A percentile compares a stretch with the other conserved stretches of the same genome.
Evolutionary conservation across 2,329 filamentous ascomycete species (phyloP).

Genomic region (Fusarium oligoseptatum): DNA sequence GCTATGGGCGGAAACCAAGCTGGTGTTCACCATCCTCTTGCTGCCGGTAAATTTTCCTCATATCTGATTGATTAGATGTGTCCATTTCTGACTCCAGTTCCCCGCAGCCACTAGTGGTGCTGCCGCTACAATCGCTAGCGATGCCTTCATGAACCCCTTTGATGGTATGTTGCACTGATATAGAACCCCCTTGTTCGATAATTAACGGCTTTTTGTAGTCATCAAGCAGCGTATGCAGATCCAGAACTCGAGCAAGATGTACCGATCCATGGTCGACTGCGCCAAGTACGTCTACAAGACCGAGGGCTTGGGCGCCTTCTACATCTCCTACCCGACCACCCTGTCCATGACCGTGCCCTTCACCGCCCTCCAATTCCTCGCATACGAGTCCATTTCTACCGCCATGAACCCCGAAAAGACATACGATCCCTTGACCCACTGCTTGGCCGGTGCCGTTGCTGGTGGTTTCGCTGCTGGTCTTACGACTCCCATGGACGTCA

Average conservation of each 20-base stretch:
- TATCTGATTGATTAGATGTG: background rate
- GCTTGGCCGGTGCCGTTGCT: constrained; percentile 89
- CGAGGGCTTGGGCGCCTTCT: constrained; percentile 93
- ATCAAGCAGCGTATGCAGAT: constrained; percentile 99
- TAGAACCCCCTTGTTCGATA: background rate
- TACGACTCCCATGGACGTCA: constrained; percentile 96
- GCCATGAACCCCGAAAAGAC: constrained; percentile 86
- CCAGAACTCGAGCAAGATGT: constrained; percentile 88
- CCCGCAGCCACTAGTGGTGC: constrained; percentile 87
- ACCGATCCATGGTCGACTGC: constrained; percentile 88
- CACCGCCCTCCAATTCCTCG: constrained; percentile 95
- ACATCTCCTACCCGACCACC: constrained; percentile 98
- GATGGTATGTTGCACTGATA: constrained; percentile 75
- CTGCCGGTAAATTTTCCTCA: constrained; percentile 76
- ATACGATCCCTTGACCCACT: constrained; percentile 96
- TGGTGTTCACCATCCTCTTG: constrained; percentile 90
- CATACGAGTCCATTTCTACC: constrained; percentile 97
- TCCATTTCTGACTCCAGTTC: constrained; percentile 22
- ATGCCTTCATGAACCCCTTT: constrained; percentile 99
- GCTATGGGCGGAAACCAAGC: constrained; percentile 91
- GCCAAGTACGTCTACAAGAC: constrained; percentile 87
- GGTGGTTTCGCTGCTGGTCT: constrained; percentile 94
- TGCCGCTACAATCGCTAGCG: constrained; percentile 94
- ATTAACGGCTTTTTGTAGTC: constrained; percentile 67
- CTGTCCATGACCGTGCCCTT: constrained; percentile 99